phyloP scores from a whole-genome alignment of 306 rosid genomes.

The Quercus alba region DNA sequence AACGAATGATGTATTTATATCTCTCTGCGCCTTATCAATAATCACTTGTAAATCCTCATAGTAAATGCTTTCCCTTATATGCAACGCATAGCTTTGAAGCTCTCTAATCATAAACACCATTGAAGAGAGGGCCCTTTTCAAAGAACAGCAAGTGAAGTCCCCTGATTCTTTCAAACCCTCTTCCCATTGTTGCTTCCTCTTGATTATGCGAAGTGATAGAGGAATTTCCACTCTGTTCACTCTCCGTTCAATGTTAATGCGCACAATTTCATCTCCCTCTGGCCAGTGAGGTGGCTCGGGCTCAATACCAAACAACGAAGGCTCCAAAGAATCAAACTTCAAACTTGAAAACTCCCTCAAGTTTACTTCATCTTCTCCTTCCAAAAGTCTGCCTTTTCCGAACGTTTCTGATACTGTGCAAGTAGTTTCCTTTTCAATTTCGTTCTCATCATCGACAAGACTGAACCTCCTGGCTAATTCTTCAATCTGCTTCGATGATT shows the following conservation, averaged over 20 bases:
- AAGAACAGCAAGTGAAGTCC: constrained; percentile 33
- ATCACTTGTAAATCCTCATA: constrained; percentile 54
- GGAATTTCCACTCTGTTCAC: constrained; percentile 52
- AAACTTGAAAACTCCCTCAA: constrained; percentile 9
- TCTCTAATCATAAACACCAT: constrained; percentile 57
- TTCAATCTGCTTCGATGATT: constrained; percentile 21
- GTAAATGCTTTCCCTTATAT: constrained; percentile 45
- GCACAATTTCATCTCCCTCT: constrained; percentile 48
- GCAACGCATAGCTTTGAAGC: constrained; percentile 60
- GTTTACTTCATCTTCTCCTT: not conserved
- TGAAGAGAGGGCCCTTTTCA: constrained; percentile 57
- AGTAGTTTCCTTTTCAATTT: constrained; percentile 15
- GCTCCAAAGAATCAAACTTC: constrained; percentile 39
- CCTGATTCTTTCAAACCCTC: constrained; percentile 28
- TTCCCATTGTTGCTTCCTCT: constrained; percentile 51
- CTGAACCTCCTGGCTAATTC: not conserved
- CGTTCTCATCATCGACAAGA: not conserved
- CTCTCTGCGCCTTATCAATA: constrained; percentile 43
- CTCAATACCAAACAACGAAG: constrained; percentile 46
- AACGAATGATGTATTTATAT: constrained; percentile 63
- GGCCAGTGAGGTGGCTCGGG: constrained; percentile 67
- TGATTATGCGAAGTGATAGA: constrained; percentile 53
- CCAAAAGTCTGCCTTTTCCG: not conserved
- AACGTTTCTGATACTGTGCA: constrained; percentile 10
- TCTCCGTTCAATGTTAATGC: constrained; percentile 39